These are phyloP conservation scores for Cyberlindnera petersonii DNA, from an alignment of 805 yeast species.

Conservation along the genomic window DNA sequence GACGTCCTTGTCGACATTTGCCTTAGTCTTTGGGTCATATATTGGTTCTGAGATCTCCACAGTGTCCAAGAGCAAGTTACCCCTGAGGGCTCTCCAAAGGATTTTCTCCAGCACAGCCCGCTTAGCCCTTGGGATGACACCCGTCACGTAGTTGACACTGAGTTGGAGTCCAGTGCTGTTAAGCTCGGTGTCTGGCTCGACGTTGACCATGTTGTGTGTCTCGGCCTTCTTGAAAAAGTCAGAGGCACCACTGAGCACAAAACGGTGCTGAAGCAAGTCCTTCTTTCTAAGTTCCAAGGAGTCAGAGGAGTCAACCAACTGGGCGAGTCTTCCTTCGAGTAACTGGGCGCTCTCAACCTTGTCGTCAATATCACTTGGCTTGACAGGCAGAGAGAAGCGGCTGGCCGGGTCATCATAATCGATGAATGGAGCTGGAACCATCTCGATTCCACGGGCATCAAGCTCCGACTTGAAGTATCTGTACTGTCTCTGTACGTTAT, in stretches of 20 bases:
- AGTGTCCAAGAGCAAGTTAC: slow-evolving; percentile 77
- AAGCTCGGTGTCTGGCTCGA: slow-evolving; percentile 22
- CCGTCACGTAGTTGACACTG: slow-evolving; percentile 55
- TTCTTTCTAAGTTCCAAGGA: slow-evolving; percentile 56
- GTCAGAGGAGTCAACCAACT: slow-evolving; percentile 67
- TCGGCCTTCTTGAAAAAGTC: slow-evolving; percentile 38
- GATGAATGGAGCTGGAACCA: slow-evolving; percentile 26
- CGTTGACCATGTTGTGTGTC: slow-evolving; percentile 8
- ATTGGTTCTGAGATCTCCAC: slow-evolving; percentile 70
- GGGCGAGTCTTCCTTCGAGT: slow-evolving; percentile 71
- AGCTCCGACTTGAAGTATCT: slow-evolving; percentile 52
- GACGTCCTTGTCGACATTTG: slow-evolving; percentile 65
- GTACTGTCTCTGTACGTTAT: slow-evolving; percentile 83
- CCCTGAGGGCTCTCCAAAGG: slow-evolving; percentile 90
- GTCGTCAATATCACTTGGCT: slow-evolving; percentile 47
- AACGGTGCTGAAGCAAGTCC: slow-evolving; percentile 60
- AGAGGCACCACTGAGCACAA: slow-evolving; percentile 47
- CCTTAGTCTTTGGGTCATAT: slow-evolving; percentile 59
- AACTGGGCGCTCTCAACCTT: slow-evolving; percentile 61
- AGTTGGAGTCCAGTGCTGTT: slow-evolving; percentile 29
- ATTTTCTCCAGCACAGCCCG: slow-evolving; percentile 72
- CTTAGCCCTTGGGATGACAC: slow-evolving; percentile 75
- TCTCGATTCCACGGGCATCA: slow-evolving; percentile 41
- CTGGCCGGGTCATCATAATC: slow-evolving; percentile 29
- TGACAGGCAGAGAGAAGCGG: slow-evolving; percentile 27